Base-by-base conservation (phyloP, 2,329 filamentous ascomycete genomes). In the Fusarium nodosum region DNA sequence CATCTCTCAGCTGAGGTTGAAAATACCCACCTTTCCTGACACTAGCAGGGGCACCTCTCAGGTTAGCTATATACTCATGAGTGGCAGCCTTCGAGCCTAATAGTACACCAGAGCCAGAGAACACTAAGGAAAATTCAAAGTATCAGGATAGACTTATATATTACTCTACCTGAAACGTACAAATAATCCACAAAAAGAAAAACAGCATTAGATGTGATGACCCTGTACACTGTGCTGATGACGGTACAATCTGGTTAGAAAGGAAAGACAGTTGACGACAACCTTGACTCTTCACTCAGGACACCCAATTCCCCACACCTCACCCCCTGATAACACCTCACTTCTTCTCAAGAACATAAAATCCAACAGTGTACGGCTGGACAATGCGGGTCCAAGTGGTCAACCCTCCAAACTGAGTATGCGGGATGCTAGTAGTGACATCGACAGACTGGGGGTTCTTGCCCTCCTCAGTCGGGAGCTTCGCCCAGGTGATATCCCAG, bases 81-180 rank as follows among this genome's bases (percentile, higher is more conserved):
- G 22, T 24, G 5, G 22, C 5, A 24, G 22, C 22, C 22, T 24
- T 24, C 5, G 22, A 24, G 28, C 11, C 10, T 28, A 11, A 28
- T 9, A 28, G 28, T 28, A 28, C 1, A 28, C n/a, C n/a, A n/a
- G n/a, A n/a, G n/a, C 9, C 4, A 10, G 2, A 11, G 16, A 36
- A n/a, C 2, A 18, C 2, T 36, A 9, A 15, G 18, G 9, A 5
- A n/a, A 6, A 1, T 10, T 9, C 8, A 9, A 16, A 36, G 3
- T 36, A 18, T 5, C n/a, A 36, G 13, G 31, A 7, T 33, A 33
- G 31, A 33, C 31, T 16, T 33, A 33, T 7, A 7, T 7, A 33
- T 6, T 33, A 33, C 16, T 33, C 34, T 36, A 18, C 34, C 34
- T 36, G 11, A 10, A n/a, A 5, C 9, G 11, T 10, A 36, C 5